These are phyloP conservation scores for Citeromyces hawaiiensis DNA, from an alignment of 1,139 yeast genomes.

Conservation along the genomic window DNA sequence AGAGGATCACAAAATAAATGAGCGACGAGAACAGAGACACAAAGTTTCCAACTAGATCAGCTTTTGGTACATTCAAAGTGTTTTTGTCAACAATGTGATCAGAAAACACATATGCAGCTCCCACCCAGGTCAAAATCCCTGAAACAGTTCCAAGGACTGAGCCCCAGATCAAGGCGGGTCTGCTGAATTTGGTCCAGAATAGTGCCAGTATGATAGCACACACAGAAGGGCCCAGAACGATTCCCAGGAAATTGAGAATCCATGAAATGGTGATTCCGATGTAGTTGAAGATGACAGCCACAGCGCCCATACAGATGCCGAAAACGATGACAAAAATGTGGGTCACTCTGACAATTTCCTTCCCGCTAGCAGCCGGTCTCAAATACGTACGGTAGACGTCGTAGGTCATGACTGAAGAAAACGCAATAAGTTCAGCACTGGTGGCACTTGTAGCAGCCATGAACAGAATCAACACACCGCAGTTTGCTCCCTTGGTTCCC, in stretches of 20 bases:
- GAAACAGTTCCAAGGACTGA: slow-evolving; percentile 51
- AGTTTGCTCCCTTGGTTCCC: slow-evolving; percentile 82
- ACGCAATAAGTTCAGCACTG: slow-evolving; percentile 84
- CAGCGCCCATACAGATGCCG: slow-evolving; percentile 66
- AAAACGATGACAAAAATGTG: slow-evolving; percentile 53
- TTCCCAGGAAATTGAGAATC: slow-evolving; percentile 77
- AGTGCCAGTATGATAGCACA: slow-evolving; percentile 63
- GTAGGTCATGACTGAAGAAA: slow-evolving; percentile 72
- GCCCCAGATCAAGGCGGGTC: slow-evolving; percentile 41
- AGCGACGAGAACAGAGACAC: slow-evolving; percentile 72
- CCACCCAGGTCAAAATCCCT: slow-evolving; percentile 58
- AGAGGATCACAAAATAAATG: slow-evolving; percentile 52
- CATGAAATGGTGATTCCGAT: slow-evolving; percentile 82
- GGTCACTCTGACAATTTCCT: slow-evolving; percentile 51
- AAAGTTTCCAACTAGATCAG: slow-evolving; percentile 79
- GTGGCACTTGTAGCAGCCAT: slow-evolving; percentile 75
- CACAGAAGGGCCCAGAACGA: slow-evolving; percentile 78
- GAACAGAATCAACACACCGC: slow-evolving; percentile 62
- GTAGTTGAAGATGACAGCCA: slow-evolving; percentile 69
- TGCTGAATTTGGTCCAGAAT: slow-evolving; percentile 55
- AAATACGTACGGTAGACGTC: slow-evolving; percentile 74
- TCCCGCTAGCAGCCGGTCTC: slow-evolving; percentile 67
- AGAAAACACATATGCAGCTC: slow-evolving; percentile 37
- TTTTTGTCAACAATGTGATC: slow-evolving; percentile 37
- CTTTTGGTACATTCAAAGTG: slow-evolving; percentile 62